Conservation (phyloP, 257 asterid species). For the Nicotiana noctiflora region DNA sequence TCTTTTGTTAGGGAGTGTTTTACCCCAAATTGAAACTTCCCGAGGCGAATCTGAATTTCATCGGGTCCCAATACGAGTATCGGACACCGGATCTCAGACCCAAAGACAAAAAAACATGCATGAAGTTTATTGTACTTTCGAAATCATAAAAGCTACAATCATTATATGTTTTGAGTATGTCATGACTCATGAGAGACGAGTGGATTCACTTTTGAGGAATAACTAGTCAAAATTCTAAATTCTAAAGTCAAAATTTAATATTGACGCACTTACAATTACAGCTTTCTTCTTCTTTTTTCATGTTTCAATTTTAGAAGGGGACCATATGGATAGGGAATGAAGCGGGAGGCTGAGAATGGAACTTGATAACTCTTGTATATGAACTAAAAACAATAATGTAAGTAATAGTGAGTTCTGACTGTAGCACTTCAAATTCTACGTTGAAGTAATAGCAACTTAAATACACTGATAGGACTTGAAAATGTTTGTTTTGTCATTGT, state of each 20-base stretch:
- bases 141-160: no score
- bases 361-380: background rate
- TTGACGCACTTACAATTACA: background rate
- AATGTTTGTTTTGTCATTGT: background rate
- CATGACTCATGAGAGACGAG: no score
- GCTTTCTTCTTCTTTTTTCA: background rate
- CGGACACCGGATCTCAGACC: no score
- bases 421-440: background rate
- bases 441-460: background rate
- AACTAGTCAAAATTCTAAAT: background rate
- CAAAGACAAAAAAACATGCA: no score
- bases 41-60: no score
- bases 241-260: background rate
- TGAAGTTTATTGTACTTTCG: no score
- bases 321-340: background rate
- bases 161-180: no score
- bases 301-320: background rate
- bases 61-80: no score
- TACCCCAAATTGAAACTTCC: no score
- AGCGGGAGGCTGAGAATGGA: background rate
- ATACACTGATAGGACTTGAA: background rate
- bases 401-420: background rate
- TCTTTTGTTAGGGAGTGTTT: no score
- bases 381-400: background rate
- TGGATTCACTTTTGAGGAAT: no score